Evolutionary conservation across 1,284 basidiomycete species (phyloP).

Genomic region (Heterobasidion irregulare): DNA sequence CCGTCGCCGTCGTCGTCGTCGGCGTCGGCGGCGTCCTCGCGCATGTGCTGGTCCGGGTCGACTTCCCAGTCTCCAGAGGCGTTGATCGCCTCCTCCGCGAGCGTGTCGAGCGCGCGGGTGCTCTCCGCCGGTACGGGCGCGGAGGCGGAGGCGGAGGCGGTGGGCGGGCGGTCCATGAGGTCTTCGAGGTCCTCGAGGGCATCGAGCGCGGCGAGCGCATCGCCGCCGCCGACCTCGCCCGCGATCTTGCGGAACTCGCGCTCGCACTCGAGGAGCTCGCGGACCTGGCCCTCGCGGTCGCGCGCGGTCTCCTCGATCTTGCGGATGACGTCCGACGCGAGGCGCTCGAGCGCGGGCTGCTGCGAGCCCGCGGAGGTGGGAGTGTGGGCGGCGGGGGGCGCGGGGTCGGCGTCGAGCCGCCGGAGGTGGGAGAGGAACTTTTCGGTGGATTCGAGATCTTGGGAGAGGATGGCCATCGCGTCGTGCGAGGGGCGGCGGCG

Average conservation of each 20-base stretch:
- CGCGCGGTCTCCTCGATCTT: constrained; percentile 65
- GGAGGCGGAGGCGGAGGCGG: constrained; percentile 10
- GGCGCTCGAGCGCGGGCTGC: constrained; percentile 52
- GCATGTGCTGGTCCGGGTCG: constrained; percentile 33
- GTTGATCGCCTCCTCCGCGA: constrained; percentile 38
- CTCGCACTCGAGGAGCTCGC: constrained; percentile 68
- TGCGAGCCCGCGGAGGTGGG: constrained; percentile 14
- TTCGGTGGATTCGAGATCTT: constrained; percentile 69
- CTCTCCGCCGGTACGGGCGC: background rate
- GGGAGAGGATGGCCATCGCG: constrained; percentile 61
- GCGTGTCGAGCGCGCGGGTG: constrained; percentile 23
- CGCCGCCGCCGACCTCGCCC: constrained; percentile 65
- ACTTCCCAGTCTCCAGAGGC: constrained; percentile 48
- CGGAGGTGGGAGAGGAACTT: constrained; percentile 66
- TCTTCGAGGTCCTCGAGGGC: constrained; percentile 44
- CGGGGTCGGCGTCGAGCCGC: constrained; percentile 49
- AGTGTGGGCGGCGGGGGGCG: background rate
- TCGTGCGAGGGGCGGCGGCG: constrained; percentile 38
- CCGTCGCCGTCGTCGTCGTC: constrained; percentile 34
- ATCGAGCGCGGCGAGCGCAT: constrained; percentile 63
- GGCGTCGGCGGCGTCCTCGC: constrained; percentile 38
- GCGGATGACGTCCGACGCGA: constrained; percentile 71
- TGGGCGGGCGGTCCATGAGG: constrained; percentile 28
- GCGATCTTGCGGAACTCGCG: constrained; percentile 72
- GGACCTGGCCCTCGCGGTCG: constrained; percentile 70